phyloP scores from a whole-genome alignment of 2,329 filamentous ascomycete species.

The Ceratocystis smalleyi region DNA sequence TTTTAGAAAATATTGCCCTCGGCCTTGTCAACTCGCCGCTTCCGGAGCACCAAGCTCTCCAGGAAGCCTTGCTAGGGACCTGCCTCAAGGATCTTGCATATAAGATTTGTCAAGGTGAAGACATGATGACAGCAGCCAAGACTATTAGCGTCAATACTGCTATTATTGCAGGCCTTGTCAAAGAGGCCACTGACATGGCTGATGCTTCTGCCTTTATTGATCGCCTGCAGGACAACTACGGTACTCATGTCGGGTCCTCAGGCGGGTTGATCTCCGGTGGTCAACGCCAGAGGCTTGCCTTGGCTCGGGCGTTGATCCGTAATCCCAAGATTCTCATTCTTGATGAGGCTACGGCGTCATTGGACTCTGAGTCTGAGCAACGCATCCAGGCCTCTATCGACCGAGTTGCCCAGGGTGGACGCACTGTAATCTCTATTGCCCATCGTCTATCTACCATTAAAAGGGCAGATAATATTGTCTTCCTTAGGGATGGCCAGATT shows the following conservation, averaged over 20 bases:
- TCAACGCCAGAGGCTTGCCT: conserved; percentile 43
- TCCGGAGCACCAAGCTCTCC: conserved; percentile 28
- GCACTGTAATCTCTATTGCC: conserved; percentile 52
- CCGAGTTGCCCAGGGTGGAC: conserved; percentile 29
- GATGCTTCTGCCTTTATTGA: conserved; percentile 43
- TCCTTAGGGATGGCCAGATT: conserved; percentile 44
- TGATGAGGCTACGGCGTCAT: conserved; percentile 46
- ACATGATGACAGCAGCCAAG: conserved; percentile 31
- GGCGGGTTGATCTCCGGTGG: conserved; percentile 43
- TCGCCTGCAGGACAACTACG: conserved; percentile 37
- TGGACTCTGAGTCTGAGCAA: conserved; percentile 43
- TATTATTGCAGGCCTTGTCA: conserved; percentile 37
- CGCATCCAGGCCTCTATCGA: conserved; percentile 37
- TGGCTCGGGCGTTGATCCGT: conserved; percentile 41
- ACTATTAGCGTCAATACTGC: conserved; percentile 29
- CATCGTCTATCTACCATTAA: conserved; percentile 46
- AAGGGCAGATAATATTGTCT: conserved; percentile 51
- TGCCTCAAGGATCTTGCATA: conserved; percentile 35
- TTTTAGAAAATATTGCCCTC: conserved; percentile 37
- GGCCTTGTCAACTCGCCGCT: conserved; percentile 32
- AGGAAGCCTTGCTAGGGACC: conserved; percentile 33
- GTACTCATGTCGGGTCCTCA: conserved; percentile 36
- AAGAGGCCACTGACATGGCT: conserved; percentile 39
- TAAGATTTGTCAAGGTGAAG: conserved; percentile 35
- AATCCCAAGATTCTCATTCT: conserved; percentile 43